Percentiles rank a stretch among this genome's conserved stretches.
These are phyloP conservation scores for Chondrostereum purpureum DNA, from an alignment of 1,284 basidiomycete species.

Conservation along the genomic window DNA sequence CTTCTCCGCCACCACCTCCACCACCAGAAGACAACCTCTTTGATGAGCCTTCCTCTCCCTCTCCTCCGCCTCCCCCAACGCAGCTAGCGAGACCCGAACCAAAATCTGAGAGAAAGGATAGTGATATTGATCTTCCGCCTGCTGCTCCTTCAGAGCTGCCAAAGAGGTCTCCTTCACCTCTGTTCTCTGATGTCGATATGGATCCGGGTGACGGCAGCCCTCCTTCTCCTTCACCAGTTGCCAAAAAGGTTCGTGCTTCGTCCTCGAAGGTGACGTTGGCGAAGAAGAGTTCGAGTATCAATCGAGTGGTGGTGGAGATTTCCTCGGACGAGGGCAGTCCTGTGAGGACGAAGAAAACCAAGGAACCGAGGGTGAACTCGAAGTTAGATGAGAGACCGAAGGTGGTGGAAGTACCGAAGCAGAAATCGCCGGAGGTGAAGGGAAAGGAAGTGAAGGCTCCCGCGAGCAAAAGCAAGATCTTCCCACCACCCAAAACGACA, in stretches of 20 bases:
- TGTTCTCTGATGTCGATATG: background rate
- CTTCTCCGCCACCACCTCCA: no score
- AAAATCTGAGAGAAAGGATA: no score
- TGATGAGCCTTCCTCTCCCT: no score
- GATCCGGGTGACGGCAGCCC: background rate
- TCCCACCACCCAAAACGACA: background rate
- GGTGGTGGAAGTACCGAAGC: background rate
- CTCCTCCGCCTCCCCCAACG: no score
- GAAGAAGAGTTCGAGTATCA: conserved; percentile 1
- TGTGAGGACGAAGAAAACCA: background rate
- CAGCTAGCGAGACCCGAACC: no score
- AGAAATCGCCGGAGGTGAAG: background rate
- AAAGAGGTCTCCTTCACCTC: no score
- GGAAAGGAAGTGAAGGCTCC: background rate
- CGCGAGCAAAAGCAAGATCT: background rate
- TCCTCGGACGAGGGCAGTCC: conserved; percentile 10
- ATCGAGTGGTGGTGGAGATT: conserved; percentile 11
- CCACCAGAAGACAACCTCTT: no score
- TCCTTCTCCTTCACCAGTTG: background rate
- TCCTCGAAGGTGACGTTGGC: background rate
- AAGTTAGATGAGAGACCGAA: background rate
- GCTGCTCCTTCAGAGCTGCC: no score
- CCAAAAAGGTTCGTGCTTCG: no score
- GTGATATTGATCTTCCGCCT: no score
- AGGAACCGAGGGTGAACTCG: background rate